Evolutionary conservation across 768 basidiomycete species (phyloP), one percentile per base, ranked within the genome.

Genomic region (Trametes meyenii): DNA sequence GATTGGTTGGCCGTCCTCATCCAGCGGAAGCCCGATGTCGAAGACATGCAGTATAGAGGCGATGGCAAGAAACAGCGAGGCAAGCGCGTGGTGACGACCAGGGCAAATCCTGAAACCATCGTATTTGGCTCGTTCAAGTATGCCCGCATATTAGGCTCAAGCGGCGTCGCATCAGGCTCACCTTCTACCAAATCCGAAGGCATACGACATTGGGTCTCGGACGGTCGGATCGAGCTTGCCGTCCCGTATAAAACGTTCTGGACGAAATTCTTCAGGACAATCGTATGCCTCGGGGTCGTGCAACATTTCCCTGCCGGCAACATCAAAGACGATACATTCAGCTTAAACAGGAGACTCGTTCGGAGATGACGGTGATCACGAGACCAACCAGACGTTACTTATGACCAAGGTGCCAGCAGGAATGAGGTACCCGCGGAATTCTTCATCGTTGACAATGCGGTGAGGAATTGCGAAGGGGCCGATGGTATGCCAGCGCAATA

Each of bases 211-310:
- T 8, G 49, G 42, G 17, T 50, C 59, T 4, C n/a, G 35, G n/a
- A 59, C 54, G 14, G 11, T 29, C 16, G 44, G 44, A 43, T 55
- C 44, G 11, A 45, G 33, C 29, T 45, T 55, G 0, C 54, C 54
- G 19, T 55, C 50, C 43, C 21, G 24, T 7, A 64, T 24, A 51
- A 58, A 99, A 54, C 97, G 88, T 70, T 98, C 95, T 5, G 97
- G 97, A 13, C 78, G 62, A 74, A 98, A 88, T 46, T 73, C 70
- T 29, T 94, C 91, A 12, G 96, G 96, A 38, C 94, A 84, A 24
- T 39, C 17, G 43, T 55, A 64, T 1, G 42, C 59, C 0, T 52
- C 38, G 5, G 55, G 58, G 16, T 64, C 55, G 33, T 60, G 58
- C 43, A 57, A 16, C 5, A 56, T 48, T 5, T 24, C 42, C 63